Percentiles rank a stretch among this genome's conserved stretches.
These are phyloP conservation scores for Aspergillus proliferans DNA, from an alignment of 2,329 filamentous ascomycete genomes.

Conservation along the genomic window DNA sequence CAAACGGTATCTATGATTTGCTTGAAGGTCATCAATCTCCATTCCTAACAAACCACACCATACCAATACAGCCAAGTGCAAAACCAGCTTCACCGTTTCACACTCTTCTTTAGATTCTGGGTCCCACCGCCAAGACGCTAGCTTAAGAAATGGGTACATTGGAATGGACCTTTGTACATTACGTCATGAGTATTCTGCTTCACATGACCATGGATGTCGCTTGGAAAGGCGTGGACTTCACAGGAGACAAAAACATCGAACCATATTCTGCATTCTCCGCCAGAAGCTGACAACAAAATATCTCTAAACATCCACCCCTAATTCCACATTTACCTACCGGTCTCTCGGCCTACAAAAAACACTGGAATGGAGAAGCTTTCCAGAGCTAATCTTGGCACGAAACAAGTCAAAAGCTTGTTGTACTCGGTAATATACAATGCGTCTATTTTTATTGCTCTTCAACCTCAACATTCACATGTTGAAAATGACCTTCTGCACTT, in stretches of 20 bases:
- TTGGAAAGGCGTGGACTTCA: too few relatives aligned
- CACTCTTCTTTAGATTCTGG: background rate
- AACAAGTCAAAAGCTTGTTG: background rate
- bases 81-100: constrained; percentile 4
- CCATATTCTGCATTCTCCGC: background rate
- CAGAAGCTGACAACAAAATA: background rate
- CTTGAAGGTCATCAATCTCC: too few relatives aligned
- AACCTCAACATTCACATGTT: constrained; percentile 13
- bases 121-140: constrained; percentile 4
- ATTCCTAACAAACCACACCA: too few relatives aligned
- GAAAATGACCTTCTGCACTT: constrained; percentile 20
- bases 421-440: background rate
- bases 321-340: background rate
- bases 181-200: background rate
- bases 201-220: background rate
- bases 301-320: background rate
- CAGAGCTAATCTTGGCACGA: background rate
- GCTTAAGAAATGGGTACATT: background rate
- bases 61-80: background rate
- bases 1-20: too few relatives aligned
- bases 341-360: background rate
- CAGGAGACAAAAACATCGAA: too few relatives aligned
- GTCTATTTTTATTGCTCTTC: background rate
- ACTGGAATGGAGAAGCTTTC: background rate
- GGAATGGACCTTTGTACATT: background rate